These are phyloP conservation scores for Amanita thiersii DNA, from an alignment of 768 basidiomycete genomes.

Conservation along the genomic window DNA sequence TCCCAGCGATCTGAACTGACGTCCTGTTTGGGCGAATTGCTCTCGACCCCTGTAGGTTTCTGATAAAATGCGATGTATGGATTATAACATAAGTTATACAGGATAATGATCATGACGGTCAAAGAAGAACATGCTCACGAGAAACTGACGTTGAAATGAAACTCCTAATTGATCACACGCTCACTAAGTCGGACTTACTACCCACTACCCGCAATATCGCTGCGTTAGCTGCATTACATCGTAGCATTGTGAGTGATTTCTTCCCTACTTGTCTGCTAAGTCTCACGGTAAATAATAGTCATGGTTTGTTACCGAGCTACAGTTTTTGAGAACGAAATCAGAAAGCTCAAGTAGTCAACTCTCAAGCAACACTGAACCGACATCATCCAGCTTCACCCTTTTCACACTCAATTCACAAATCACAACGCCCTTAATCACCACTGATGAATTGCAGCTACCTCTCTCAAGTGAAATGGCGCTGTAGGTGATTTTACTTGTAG, in stretches of 20 bases:
- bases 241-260: constrained; percentile 64
- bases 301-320: constrained; percentile 78
- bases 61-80: not conserved
- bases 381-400: constrained; percentile 35
- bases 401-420: constrained; percentile 40
- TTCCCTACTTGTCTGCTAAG: not conserved
- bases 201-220: constrained; percentile 63
- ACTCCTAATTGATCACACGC: constrained; percentile 43
- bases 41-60: constrained; percentile 39
- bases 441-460: constrained; percentile 58
- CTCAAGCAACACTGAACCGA: constrained; percentile 42
- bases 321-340: constrained; percentile 52
- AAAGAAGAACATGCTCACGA: constrained; percentile 55
- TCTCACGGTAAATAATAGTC: constrained; percentile 35
- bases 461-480: constrained; percentile 84
- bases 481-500: constrained; percentile 37
- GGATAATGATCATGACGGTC: constrained; percentile 32
- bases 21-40: constrained; percentile 62
- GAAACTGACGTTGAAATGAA: constrained; percentile 76
- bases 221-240: constrained; percentile 72
- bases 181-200: constrained; percentile 62
- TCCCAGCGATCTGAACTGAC: constrained; percentile 79
- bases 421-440: constrained; percentile 24
- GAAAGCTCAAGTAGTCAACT: constrained; percentile 48
- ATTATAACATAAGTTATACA: constrained; percentile 14